These are phyloP conservation scores for Iberis pinnata DNA, from an alignment of 345 rosid species.

Conservation along the genomic window DNA sequence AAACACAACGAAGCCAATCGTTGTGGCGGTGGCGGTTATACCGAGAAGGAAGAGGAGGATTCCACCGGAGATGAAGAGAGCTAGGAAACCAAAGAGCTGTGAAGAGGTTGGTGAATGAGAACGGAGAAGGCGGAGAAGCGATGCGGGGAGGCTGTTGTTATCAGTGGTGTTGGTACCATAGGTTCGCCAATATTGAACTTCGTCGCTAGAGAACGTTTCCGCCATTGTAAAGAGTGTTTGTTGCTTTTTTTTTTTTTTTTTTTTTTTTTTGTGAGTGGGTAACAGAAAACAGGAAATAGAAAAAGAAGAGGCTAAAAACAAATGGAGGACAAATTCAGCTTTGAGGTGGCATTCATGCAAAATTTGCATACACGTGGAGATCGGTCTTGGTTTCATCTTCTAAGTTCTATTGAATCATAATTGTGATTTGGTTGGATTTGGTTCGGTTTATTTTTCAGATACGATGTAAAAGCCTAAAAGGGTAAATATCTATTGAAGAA, in stretches of 20 bases:
- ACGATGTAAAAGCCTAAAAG: too few species aligned
- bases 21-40: constrained; percentile 31
- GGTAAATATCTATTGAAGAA: too few species aligned
- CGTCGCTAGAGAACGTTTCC: constrained; percentile 18
- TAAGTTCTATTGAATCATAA: constrained; percentile 10
- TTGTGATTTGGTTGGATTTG: constrained; percentile 5
- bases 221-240: constrained; percentile 27
- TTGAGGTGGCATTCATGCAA: constrained; percentile 33
- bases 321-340: constrained; percentile 21
- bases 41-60: constrained; percentile 64
- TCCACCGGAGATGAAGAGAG: constrained; percentile 52
- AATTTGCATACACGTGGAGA: constrained; percentile 35
- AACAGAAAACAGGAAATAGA: constrained; percentile 16
- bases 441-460: not conserved
- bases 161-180: constrained; percentile 29
- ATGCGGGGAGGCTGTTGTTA: constrained; percentile 4
- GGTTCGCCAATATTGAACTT: constrained; percentile 21
- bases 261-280: constrained; percentile 2
- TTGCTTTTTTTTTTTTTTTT: constrained; percentile 12
- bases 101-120: constrained; percentile 52
- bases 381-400: constrained; percentile 9
- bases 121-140: constrained; percentile 41
- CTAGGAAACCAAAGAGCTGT: constrained; percentile 51
- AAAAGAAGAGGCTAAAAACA: constrained; percentile 12
- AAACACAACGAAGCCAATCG: not conserved